These are phyloP conservation scores for Casuarina cunninghamiana DNA, from an alignment of 306 rosid species.

Conservation along the genomic window DNA sequence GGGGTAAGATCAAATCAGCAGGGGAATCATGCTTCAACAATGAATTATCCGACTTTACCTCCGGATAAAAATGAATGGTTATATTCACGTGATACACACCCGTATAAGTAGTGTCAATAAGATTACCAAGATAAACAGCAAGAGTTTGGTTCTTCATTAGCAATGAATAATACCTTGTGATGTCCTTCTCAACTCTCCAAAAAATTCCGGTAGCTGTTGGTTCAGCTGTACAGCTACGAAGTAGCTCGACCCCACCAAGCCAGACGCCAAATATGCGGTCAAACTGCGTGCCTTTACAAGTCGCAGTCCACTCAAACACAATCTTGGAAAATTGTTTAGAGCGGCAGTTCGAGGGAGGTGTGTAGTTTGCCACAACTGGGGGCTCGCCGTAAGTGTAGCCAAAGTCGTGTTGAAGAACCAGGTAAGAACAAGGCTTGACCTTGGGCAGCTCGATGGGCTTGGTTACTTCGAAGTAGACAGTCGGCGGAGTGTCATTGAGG, in stretches of 20 bases:
- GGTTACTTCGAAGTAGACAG: constrained; percentile 68
- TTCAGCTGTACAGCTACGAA: constrained; percentile 91
- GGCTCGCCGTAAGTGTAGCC: constrained; percentile 68
- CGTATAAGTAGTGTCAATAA: constrained; percentile 61
- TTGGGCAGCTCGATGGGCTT: constrained; percentile 65
- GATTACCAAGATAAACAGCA: constrained; percentile 72
- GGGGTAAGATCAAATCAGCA: constrained; percentile 83
- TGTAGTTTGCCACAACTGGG: constrained; percentile 63
- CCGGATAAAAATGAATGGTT: constrained; percentile 62
- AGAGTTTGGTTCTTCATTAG: constrained; percentile 59
- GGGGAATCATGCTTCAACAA: constrained; percentile 37
- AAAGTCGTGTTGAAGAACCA: constrained; percentile 68
- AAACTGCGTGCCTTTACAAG: constrained; percentile 74
- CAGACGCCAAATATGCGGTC: constrained; percentile 93
- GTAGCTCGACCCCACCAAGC: constrained; percentile 87
- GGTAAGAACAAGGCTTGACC: constrained; percentile 61
- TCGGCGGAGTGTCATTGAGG: constrained; percentile 40
- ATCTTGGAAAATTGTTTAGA: constrained; percentile 49
- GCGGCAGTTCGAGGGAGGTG: constrained; percentile 66
- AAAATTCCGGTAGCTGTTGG: constrained; percentile 70
- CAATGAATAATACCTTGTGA: constrained; percentile 75
- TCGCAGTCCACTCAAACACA: constrained; percentile 78
- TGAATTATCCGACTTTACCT: constrained; percentile 19
- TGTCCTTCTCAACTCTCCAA: constrained; percentile 84
- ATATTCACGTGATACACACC: constrained; percentile 84